Conservation (phyloP, 371 early-diverging fungal genomes). For the Mortierella sp. region DNA sequence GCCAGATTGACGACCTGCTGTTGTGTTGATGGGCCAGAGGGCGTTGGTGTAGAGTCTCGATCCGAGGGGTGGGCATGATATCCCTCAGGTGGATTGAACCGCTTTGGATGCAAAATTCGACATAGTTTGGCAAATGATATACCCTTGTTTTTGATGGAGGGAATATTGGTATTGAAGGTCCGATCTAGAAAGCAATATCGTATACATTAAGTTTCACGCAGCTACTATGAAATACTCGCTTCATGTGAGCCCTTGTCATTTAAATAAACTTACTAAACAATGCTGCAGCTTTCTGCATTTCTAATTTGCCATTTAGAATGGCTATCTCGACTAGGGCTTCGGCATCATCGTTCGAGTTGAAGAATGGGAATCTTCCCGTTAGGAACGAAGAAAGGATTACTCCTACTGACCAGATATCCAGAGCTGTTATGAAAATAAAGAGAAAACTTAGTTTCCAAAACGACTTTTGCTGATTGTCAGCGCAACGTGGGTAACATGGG, state of each 20-base stretch:
- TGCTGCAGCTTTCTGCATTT: conserved; percentile 81
- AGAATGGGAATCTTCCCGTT: conserved; percentile 94
- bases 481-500: no score
- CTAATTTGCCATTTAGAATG: conserved; percentile 85
- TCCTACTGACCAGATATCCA: conserved; percentile 92
- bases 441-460: background rate
- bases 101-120: conserved; percentile 56
- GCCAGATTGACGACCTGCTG: background rate
- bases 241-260: background rate
- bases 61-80: background rate
- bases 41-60: background rate
- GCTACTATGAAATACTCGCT: background rate
- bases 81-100: conserved; percentile 31
- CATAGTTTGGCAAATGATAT: conserved; percentile 59
- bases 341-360: conserved; percentile 88
- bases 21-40: background rate
- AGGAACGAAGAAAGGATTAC: conserved; percentile 90
- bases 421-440: conserved; percentile 20
- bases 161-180: conserved; percentile 70
- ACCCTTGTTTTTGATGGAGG: conserved; percentile 60
- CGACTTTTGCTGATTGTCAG: no score
- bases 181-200: conserved; percentile 59
- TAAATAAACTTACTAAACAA: conserved; percentile 62
- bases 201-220: background rate
- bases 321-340: conserved; percentile 95